A percentile compares a stretch with the other conserved stretches of the same genome.
Conservation (phyloP, 2,329 filamentous ascomycete genomes). For the Parastagonospora nodorum region DNA sequence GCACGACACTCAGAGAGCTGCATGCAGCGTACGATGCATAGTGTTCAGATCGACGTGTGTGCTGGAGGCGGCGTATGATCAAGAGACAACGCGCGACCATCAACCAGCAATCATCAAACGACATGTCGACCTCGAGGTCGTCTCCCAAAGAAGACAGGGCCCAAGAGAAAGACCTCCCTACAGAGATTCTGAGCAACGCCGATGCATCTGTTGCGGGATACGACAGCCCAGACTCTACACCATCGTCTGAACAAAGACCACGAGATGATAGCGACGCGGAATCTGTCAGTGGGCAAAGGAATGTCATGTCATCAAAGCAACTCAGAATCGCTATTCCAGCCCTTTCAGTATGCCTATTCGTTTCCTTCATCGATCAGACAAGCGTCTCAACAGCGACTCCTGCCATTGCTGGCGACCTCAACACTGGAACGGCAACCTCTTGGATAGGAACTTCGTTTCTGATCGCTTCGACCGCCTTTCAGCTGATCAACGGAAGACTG, state of each 20-base stretch:
- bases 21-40: background rate
- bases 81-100: background rate
- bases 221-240: background rate
- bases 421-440: constrained; percentile 55
- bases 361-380: constrained; percentile 64
- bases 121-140: background rate
- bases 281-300: constrained; percentile 52
- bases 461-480: constrained; percentile 65
- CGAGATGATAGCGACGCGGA: constrained; percentile 14
- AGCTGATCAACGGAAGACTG: constrained; percentile 67
- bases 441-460: constrained; percentile 61
- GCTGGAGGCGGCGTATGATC: background rate
- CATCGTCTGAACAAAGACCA: background rate
- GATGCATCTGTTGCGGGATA: background rate
- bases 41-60: background rate
- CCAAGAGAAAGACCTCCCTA: background rate
- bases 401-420: constrained; percentile 41
- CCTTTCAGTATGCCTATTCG: constrained; percentile 59
- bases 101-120: background rate
- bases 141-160: background rate
- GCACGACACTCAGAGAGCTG: background rate
- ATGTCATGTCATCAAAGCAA: constrained; percentile 59
- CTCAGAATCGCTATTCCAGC: constrained; percentile 59
- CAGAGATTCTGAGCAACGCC: background rate
- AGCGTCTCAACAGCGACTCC: constrained; percentile 53